Percentiles rank a stretch among this genome's conserved stretches.
Evolutionary conservation across 177 flowering plant genomes (phyloP).

Genomic region (Vitis hybrid): DNA sequence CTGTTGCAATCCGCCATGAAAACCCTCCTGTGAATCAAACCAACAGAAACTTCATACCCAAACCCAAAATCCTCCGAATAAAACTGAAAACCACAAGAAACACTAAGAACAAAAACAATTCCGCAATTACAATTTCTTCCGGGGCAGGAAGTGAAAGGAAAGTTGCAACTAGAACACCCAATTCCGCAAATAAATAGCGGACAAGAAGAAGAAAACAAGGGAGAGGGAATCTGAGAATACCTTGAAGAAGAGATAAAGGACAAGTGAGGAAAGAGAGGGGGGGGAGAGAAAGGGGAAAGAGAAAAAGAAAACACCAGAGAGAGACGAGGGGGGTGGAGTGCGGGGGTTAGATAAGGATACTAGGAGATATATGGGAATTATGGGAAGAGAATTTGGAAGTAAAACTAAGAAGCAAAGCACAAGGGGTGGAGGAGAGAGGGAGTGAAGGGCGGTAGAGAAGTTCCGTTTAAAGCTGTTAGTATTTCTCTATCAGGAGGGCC

Average conservation of each 20-base stretch:
- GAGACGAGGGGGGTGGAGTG: conserved; percentile 20
- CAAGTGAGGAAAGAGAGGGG: conserved; percentile 9
- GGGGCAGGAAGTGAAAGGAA: no score
- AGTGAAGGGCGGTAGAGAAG: background rate
- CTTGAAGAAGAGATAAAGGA: conserved; percentile 22
- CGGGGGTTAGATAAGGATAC: conserved; percentile 30
- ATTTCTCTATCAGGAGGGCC: conserved; percentile 5
- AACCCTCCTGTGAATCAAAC: conserved; percentile 7
- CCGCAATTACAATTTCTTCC: no score
- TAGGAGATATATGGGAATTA: background rate
- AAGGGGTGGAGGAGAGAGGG: conserved; percentile 7
- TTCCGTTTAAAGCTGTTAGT: conserved; percentile 1
- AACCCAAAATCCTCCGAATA: conserved; percentile 3
- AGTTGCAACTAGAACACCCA: background rate
- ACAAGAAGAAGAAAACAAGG: conserved; percentile 5
- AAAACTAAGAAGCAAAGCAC: background rate
- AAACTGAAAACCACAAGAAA: background rate
- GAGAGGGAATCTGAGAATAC: conserved; percentile 21
- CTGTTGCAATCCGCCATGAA: conserved; percentile 41
- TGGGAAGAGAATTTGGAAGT: no score
- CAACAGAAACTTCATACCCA: background rate
- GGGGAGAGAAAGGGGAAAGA: background rate
- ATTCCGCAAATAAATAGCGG: background rate
- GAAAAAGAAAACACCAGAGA: background rate
- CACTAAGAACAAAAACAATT: background rate